These are phyloP conservation scores for Botrytis galanthina DNA, from an alignment of 2,329 filamentous ascomycete genomes.

Conservation along the genomic window DNA sequence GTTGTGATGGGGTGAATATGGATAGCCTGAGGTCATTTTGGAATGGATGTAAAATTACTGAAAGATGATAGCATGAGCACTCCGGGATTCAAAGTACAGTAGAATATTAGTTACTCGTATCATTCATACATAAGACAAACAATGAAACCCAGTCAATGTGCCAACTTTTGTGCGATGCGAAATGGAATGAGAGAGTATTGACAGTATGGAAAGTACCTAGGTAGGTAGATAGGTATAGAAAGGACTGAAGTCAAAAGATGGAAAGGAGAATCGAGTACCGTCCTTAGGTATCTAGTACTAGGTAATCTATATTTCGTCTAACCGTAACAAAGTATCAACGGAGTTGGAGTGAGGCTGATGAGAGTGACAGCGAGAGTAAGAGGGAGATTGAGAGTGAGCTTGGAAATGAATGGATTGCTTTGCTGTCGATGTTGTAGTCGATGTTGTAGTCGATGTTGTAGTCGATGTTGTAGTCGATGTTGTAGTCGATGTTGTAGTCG, in stretches of 20 bases:
- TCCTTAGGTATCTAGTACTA: background rate
- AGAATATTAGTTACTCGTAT: background rate
- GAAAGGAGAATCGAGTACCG: background rate
- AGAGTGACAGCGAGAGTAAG: background rate
- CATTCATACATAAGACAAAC: constrained; percentile 19
- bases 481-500: background rate
- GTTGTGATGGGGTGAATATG: constrained; percentile 4
- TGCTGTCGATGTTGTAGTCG: background rate
- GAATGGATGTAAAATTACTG: constrained; percentile 18
- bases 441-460: background rate
- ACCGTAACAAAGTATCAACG: background rate
- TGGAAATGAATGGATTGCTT: background rate
- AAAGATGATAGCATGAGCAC: constrained; percentile 17
- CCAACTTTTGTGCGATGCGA: background rate
- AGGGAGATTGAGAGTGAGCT: background rate
- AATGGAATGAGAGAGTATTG: background rate
- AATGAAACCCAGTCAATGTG: constrained; percentile 18
- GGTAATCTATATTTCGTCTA: background rate
- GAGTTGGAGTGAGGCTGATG: background rate
- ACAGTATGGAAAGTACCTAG: background rate
- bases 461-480: background rate
- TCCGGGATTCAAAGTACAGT: constrained; percentile 13
- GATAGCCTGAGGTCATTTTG: constrained; percentile 19
- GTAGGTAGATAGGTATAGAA: background rate
- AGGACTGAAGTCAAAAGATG: background rate